A percentile compares a stretch with the other conserved stretches of the same genome.
Conservation (phyloP, 208 protist species). For the Kentomonas sorsogonicus region DNA sequence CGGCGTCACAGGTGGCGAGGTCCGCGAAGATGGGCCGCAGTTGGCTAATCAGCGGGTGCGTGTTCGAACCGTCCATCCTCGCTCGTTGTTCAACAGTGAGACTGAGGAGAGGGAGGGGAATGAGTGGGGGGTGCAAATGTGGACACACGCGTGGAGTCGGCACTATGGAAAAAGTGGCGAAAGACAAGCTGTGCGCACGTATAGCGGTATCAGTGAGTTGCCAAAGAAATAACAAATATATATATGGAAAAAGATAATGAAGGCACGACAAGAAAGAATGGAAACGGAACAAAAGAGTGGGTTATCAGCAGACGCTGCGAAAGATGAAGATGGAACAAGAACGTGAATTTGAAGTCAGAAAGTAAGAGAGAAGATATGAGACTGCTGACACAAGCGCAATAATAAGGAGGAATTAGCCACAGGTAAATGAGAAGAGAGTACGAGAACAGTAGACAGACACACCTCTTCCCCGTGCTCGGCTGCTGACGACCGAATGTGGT, state of each 20-base stretch:
- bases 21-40: constrained; percentile 82
- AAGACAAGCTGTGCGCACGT: constrained; percentile 1
- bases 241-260: constrained; percentile 2
- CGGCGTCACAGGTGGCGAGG: constrained; percentile 27
- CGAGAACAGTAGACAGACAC: too few species aligned
- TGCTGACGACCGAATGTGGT: too few species aligned
- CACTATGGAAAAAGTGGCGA: neutral
- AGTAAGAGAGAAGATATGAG: too few species aligned
- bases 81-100: neutral
- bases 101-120: neutral
- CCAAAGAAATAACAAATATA: neutral
- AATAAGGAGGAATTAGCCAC: too few species aligned
- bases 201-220: neutral
- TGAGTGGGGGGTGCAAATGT: neutral
- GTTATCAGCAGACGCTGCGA: too few species aligned
- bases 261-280: constrained; percentile 11
- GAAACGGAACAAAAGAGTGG: too few species aligned
- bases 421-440: too few species aligned
- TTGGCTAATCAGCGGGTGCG: constrained; percentile 79
- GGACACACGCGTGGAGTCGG: neutral
- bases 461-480: too few species aligned
- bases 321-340: too few species aligned
- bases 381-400: too few species aligned
- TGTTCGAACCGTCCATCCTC: constrained; percentile 16
- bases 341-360: too few species aligned